A percentile compares a stretch with the other conserved stretches of the same genome.
These are phyloP conservation scores for Cyberlindnera lachancei DNA, from an alignment of 805 yeast genomes.

Conservation along the genomic window DNA sequence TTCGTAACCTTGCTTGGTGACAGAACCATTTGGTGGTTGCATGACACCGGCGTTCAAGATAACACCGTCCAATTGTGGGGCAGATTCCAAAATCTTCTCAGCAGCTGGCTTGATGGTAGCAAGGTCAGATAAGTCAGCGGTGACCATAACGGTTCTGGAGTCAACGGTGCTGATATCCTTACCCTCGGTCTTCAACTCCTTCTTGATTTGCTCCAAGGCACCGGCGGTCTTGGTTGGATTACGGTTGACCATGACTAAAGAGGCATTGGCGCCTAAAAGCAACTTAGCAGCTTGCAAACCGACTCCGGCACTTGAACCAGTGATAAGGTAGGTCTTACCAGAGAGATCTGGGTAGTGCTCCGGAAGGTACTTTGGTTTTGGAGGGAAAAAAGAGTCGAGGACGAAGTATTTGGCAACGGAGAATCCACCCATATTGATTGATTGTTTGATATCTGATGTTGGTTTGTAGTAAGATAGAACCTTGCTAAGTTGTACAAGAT, in stretches of 20 bases:
- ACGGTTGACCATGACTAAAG: conserved; percentile 32
- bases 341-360: conserved; percentile 24
- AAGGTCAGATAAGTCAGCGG: conserved; percentile 34
- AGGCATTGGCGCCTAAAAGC: conserved; percentile 26
- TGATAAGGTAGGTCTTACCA: conserved; percentile 18
- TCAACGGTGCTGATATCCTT: conserved; percentile 8
- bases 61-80: conserved; percentile 28
- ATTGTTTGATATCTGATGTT: too few species aligned
- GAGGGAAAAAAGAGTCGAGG: too few species aligned
- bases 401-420: too few species aligned
- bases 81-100: conserved; percentile 16
- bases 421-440: too few species aligned
- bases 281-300: conserved; percentile 27
- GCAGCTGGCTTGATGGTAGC: conserved; percentile 32
- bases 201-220: conserved; percentile 23
- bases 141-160: conserved; percentile 18
- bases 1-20: conserved; percentile 39
- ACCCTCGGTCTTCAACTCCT: conserved; percentile 12
- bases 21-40: conserved; percentile 29
- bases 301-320: conserved; percentile 30
- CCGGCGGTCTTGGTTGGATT: conserved; percentile 24
- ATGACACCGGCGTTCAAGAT: conserved; percentile 41
- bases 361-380: conserved; percentile 22
- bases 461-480: too few species aligned
- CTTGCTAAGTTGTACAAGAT: too few species aligned